A percentile compares a stretch with the other conserved stretches of the same genome.
Conservation (phyloP, 177 flowering plant genomes). For the Vitis hybrid region DNA sequence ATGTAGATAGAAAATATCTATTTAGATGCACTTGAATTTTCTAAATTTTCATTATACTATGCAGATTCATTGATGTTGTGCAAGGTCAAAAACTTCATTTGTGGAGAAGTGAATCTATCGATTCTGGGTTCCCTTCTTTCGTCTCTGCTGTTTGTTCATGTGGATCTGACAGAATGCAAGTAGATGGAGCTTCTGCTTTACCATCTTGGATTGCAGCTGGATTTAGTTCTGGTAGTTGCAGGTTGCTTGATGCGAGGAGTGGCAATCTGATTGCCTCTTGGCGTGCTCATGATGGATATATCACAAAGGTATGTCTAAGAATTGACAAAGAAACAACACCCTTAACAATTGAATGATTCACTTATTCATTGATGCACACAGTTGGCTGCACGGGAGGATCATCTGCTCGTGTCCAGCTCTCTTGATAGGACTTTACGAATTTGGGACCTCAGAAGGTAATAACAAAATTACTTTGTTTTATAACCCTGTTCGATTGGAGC, state of each 20-base stretch:
- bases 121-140: slow-evolving; percentile 69
- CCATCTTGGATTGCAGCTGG: slow-evolving; percentile 88
- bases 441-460: slow-evolving; percentile 95
- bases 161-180: slow-evolving; percentile 54
- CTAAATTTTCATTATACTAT: background rate
- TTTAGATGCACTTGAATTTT: slow-evolving; percentile 6
- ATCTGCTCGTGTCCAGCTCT: slow-evolving; percentile 91
- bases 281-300: slow-evolving; percentile 95
- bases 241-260: slow-evolving; percentile 80
- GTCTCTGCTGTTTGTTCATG: slow-evolving; percentile 85
- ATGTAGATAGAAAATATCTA: background rate
- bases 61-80: slow-evolving; percentile 81
- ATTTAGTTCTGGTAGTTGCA: slow-evolving; percentile 78
- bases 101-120: slow-evolving; percentile 78
- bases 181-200: slow-evolving; percentile 34
- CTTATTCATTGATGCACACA: slow-evolving; percentile 34
- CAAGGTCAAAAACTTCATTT: slow-evolving; percentile 80
- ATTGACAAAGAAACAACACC: background rate
- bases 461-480: background rate
- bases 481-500: background rate
- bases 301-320: slow-evolving; percentile 66
- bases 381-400: slow-evolving; percentile 89
- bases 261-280: slow-evolving; percentile 75
- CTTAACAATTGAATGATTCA: background rate
- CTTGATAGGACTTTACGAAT: slow-evolving; percentile 80